phyloP scores from a whole-genome alignment of 2,329 filamentous ascomycete genomes.

The Penicillium sp. region DNA sequence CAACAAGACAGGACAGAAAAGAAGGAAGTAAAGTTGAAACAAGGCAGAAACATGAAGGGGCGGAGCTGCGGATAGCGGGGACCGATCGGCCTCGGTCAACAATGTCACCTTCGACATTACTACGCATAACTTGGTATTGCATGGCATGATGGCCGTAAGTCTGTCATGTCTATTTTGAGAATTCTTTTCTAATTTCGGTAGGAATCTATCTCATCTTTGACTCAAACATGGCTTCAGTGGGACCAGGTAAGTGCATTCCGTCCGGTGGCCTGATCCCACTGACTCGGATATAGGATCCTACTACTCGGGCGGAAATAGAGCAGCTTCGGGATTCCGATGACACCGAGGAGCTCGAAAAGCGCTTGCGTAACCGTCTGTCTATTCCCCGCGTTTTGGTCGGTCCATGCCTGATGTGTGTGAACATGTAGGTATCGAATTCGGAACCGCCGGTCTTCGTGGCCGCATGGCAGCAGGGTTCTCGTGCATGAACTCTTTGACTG shows the following conservation, averaged over 20 bases:
- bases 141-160: constrained; percentile 30
- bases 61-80: constrained; percentile 23
- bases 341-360: constrained; percentile 52
- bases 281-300: constrained; percentile 44
- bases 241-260: constrained; percentile 48
- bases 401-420: constrained; percentile 10
- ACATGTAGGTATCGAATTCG: constrained; percentile 57
- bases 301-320: constrained; percentile 57
- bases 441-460: constrained; percentile 64
- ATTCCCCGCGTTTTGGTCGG: background rate
- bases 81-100: constrained; percentile 20
- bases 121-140: constrained; percentile 7
- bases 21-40: background rate
- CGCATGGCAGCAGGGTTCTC: constrained; percentile 67
- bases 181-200: constrained; percentile 19
- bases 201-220: constrained; percentile 44
- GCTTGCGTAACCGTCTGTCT: constrained; percentile 52
- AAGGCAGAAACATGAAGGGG: constrained; percentile 16
- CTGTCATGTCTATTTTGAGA: background rate
- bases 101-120: constrained; percentile 7
- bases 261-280: constrained; percentile 19
- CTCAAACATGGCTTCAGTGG: constrained; percentile 60
- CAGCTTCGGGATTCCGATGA: constrained; percentile 51
- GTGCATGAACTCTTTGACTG: constrained; percentile 60
- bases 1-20: background rate